Base-by-base conservation (phyloP, 257 asterid genomes). In the Penstemon eatonii region DNA sequence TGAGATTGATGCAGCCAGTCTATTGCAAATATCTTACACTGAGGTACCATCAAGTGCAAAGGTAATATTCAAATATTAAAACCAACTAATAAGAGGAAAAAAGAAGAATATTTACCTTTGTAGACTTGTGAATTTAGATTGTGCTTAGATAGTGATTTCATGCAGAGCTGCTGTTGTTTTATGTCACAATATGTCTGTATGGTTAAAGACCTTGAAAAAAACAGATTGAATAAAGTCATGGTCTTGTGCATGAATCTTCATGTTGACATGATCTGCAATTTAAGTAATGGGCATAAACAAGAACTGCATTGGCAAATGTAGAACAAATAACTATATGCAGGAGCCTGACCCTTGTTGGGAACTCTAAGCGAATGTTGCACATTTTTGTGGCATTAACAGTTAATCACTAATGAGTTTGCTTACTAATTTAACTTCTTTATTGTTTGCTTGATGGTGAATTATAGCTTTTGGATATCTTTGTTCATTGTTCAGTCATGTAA, bases 31-130 rank as follows among this genome's bases (percentile, higher is more conserved):
- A 54, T 65, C 86, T 64, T 61, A 50, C 60, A 56, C 78, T 25
- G 33, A 45, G 66, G 84, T 60, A 63, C 77, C 81, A 50, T 75
- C 87, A 49, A 75, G 73, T 78, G 64, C 81, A 75, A 86, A 90
- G 96, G 96, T 93, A 82, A 72, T 66, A 15, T 12, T 57, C 61
- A 58, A 40, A 38, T 43, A 61, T 44, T 54, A 33, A 63, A 39
- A 43, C 45, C 10, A 3, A 45, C 45, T 45, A 42, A 45, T 63
- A 46, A 63, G 55, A 45, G 44, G 57, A 63, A 45, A 5, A 15
- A 19, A 37, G 45, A 46, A 56, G 3, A 37, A 6, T 53, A 56
- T 63, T 10, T 18, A 25, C 6, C 72, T 52, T 65, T 15, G 3
- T 51, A 56, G 42, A 25, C 25, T 55, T 60, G 5, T 8, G 63